Conservation (phyloP, 2,329 filamentous ascomycete genomes). For the Arthroderma sp. region DNA sequence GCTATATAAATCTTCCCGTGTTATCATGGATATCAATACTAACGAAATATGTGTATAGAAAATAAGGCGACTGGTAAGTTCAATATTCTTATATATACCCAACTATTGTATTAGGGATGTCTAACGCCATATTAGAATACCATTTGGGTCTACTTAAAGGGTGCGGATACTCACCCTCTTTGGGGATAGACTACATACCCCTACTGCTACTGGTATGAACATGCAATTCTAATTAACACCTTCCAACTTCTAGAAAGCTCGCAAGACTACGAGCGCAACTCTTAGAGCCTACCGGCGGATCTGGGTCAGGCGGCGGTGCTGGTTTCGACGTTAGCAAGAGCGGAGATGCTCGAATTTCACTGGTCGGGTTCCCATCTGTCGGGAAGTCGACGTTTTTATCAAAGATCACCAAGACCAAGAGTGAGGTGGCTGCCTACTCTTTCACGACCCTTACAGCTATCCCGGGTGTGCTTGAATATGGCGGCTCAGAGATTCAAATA, state of each 20-base stretch:
- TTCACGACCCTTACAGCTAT: conserved; percentile 98
- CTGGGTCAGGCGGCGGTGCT: conserved; percentile 63
- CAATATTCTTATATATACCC: background rate
- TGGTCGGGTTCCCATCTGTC: conserved; percentile 97
- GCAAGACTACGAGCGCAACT: conserved; percentile 88
- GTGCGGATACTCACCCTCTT: conserved; percentile 40
- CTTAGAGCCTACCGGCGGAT: conserved; percentile 72
- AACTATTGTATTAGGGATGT: conserved; percentile 11
- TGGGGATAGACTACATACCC: background rate
- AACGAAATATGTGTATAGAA: conserved; percentile 43
- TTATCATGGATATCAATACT: conserved; percentile 17
- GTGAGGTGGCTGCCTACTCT: conserved; percentile 87
- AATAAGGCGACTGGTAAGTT: conserved; percentile 93
- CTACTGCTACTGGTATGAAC: background rate
- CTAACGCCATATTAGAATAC: conserved; percentile 59
- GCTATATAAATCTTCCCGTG: conserved; percentile 7
- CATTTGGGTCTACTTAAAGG: conserved; percentile 96
- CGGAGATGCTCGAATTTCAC: conserved; percentile 88
- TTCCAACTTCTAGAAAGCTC: conserved; percentile 57
- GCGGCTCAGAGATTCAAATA: conserved; percentile 93
- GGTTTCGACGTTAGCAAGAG: conserved; percentile 91
- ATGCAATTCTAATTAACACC: background rate
- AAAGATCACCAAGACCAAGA: conserved; percentile 96
- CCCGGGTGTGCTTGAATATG: conserved; percentile 92
- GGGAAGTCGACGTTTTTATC: conserved; percentile 98